Evolutionary conservation across 2,329 filamentous ascomycete genomes (phyloP).

Genomic region (Sarocladiaceae sp.): DNA sequence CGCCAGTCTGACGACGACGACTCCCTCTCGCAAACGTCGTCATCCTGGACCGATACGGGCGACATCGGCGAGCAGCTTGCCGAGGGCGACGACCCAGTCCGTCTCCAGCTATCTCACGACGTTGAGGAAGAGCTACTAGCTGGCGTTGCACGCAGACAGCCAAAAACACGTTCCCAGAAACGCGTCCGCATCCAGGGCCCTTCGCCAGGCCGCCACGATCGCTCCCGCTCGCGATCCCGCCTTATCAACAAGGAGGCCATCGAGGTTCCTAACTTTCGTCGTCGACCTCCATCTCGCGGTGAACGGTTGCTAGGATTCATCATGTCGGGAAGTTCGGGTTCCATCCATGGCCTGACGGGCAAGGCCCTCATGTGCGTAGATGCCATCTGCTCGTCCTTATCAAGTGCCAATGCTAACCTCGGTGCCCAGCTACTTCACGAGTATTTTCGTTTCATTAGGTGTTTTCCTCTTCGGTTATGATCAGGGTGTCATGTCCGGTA

Average conservation of each 20-base stretch:
- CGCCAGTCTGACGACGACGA: slow-evolving; percentile 40
- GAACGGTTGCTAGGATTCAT: slow-evolving; percentile 71
- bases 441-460: slow-evolving; percentile 79
- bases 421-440: slow-evolving; percentile 75
- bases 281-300: slow-evolving; percentile 55
- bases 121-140: slow-evolving; percentile 57
- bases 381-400: background rate
- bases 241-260: slow-evolving; percentile 69
- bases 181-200: slow-evolving; percentile 65
- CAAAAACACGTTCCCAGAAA: slow-evolving; percentile 31
- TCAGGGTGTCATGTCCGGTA: slow-evolving; percentile 80
- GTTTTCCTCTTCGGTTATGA: slow-evolving; percentile 89
- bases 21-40: slow-evolving; percentile 53
- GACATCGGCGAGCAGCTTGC: slow-evolving; percentile 89
- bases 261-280: slow-evolving; percentile 63
- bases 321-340: slow-evolving; percentile 75
- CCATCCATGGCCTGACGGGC: slow-evolving; percentile 88
- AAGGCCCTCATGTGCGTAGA: slow-evolving; percentile 76
- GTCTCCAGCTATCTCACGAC: slow-evolving; percentile 60
- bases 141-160: slow-evolving; percentile 38
- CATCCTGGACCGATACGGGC: slow-evolving; percentile 85
- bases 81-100: slow-evolving; percentile 75
- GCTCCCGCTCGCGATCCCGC: slow-evolving; percentile 31
- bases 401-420: slow-evolving; percentile 13
- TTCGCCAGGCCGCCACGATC: slow-evolving; percentile 31